phyloP scores from a whole-genome alignment of 164 flowering plant species.

The Magnolia changhungtana region DNA sequence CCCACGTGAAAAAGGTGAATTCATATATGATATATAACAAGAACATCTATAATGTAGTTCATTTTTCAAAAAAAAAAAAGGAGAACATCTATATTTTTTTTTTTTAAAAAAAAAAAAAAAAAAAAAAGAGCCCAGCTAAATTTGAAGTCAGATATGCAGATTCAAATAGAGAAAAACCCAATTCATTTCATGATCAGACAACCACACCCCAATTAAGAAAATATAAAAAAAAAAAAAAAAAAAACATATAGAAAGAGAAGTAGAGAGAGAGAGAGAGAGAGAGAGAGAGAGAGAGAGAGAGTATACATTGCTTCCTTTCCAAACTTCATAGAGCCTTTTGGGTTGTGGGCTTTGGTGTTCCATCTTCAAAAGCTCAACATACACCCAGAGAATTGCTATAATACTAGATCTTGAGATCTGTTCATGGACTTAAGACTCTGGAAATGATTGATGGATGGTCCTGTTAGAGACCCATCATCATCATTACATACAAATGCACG shows the following conservation, averaged over 20 bases:
- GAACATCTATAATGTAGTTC: not conserved
- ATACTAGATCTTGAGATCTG: not conserved
- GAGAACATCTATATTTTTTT: not conserved
- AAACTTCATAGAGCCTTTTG: conserved; percentile 15
- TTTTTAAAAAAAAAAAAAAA: not conserved
- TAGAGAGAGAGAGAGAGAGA: not conserved
- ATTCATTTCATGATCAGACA: not conserved
- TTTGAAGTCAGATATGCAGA: not conserved
- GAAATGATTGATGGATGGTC: not conserved
- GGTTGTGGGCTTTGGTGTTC: not conserved
- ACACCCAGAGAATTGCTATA: not conserved
- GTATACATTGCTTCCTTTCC: conserved; percentile 13
- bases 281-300: not conserved
- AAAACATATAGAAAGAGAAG: not conserved
- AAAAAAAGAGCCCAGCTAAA: not conserved
- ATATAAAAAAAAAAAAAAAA: not conserved
- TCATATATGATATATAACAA: not conserved
- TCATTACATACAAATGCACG: not conserved
- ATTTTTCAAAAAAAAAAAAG: no score
- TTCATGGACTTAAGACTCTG: not conserved
- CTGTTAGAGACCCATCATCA: not conserved
- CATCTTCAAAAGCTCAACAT: not conserved
- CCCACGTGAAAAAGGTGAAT: not conserved
- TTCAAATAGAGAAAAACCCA: not conserved
- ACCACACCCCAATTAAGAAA: not conserved